Base-by-base conservation (phyloP, 208 protist species). In the Giardia muris region DNA sequence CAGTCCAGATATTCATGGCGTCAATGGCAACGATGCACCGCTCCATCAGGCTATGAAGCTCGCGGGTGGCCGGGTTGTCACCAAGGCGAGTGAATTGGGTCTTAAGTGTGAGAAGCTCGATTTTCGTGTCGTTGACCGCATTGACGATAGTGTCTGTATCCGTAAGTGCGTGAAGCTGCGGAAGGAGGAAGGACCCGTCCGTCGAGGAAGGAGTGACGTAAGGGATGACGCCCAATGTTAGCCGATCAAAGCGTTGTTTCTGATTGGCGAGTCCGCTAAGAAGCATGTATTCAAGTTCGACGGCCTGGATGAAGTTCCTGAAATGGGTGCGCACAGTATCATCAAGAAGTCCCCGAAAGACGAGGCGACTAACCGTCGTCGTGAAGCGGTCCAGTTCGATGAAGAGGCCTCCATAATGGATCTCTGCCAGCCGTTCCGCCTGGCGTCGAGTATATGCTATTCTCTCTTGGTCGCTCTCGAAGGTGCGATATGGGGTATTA, bases 351-450 rank as follows among this genome's bases (percentile, higher is more conserved):
- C 42, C 42, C 3, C 86, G 4, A 89, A 45, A 89, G n/a, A 89
- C 86, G 19, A 89, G 42, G 4, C 86, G 4, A 89, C 3, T 46
- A 46, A 89, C 19, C 19, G 86, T 46, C 4, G 86, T 43, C 19
- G 86, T 89, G 42, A 89, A 89, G 4, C 86, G 4, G 42, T 89
- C 86, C 86, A 89, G n/a, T 89, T 89, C 86, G n/a, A 46, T 46
- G 42, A 89, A 89, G 45, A 89, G 86, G 42, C 86, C 86, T 46
- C 86, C 86, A 76, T 76, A 76, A 39, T 30, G 10, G 30, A 76
- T 76, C 30, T 76, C 57, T 76, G 57, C 57, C 10, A 10, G 57
- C 57, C 30, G 10, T 30, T 76, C 30, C 19, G 57, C 57, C 30
- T 30, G 10, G 10, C 57, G 10, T 76, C 57, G 57, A 30, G 30